These are phyloP conservation scores for Cairneyella variabilis DNA, from an alignment of 495 filamentous ascomycete genomes.

Conservation along the genomic window DNA sequence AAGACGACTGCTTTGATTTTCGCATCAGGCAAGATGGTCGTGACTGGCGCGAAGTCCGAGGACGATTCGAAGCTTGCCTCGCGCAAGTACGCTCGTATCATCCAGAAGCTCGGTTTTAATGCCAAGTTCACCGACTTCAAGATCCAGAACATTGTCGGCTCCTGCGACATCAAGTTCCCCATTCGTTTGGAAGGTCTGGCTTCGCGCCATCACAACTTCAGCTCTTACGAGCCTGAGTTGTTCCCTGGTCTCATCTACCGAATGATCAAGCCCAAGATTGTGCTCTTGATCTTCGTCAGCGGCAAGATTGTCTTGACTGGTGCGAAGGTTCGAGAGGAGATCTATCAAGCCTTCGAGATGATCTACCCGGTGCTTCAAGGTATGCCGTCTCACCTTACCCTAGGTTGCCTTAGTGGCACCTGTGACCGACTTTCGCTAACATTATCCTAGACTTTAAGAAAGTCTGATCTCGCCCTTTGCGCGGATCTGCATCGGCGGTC, in stretches of 20 bases:
- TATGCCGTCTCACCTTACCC: conserved; percentile 35
- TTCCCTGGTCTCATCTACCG: conserved; percentile 99
- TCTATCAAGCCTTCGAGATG: conserved; percentile 97
- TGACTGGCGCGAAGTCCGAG: conserved; percentile 97
- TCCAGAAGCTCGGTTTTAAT: conserved; percentile 99
- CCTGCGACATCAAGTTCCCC: conserved; percentile 98
- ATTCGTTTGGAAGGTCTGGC: conserved; percentile 96
- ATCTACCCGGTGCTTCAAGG: conserved; percentile 98
- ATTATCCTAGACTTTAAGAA: conserved; percentile 51
- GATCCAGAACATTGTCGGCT: conserved; percentile 99
- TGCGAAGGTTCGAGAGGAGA: conserved; percentile 97
- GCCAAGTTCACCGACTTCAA: conserved; percentile 99
- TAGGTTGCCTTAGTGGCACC: too few relatives aligned
- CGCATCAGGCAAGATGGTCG: conserved; percentile 98
- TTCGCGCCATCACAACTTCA: conserved; percentile 97
- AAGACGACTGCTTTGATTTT: conserved; percentile 99
- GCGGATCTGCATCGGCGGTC: conserved; percentile 39
- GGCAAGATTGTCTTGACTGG: conserved; percentile 98
- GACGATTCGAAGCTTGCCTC: conserved; percentile 96
- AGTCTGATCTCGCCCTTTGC: conserved; percentile 30
- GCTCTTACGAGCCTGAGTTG: conserved; percentile 96
- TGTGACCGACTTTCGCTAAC: conserved; percentile 27
- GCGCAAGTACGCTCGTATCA: conserved; percentile 97
- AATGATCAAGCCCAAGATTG: conserved; percentile 99
- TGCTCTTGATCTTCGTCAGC: conserved; percentile 96